Base-by-base conservation (phyloP, 2,329 filamentous ascomycete species). In the Alternaria hordeiaustralica region DNA sequence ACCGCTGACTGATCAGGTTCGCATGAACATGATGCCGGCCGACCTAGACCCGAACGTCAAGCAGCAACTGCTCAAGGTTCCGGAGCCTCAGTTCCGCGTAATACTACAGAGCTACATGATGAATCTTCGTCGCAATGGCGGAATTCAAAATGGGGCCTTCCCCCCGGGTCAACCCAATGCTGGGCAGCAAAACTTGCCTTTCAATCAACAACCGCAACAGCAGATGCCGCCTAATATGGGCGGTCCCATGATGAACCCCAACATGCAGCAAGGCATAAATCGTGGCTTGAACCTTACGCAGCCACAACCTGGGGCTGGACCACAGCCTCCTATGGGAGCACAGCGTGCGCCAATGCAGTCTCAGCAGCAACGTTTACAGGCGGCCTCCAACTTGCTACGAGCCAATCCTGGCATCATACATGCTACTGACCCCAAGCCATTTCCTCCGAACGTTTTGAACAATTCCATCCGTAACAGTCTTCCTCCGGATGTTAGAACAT, bases 401-500 rank as follows among this genome's bases (percentile, higher is more conserved):
- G 67, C 70, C 10, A 79, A 75, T 21, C 79, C 78, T 28, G 77
- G 78, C 4, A 75, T 78, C 59, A 76, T 80, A 18, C 62, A 70
- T 15, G 66, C 66, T 25, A 79, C 77, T 3, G 78, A 80, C 49
- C 55, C 64, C 8, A 73, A 66, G n/a, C 72, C 71, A 0, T 79
- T 77, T 41, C 77, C 75, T 25, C 73, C 74, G 5, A 74, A 69
- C 46, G 70, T 77, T 5, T 55, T 79, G 13, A 74, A 71, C 47
- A 56, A 65, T 26, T 66, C 65, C 43, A 60, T 74, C 13, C 70
- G 66, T 55, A 67, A 74, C 50, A 72, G 59, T 44, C 50, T 87
- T 10, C 86, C 87, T 6, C 83, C 82, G 26, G 76, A 84, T 12
- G 79, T 88, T 23, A 85, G 82, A 67, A 84, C 82, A 3, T 89